phyloP scores from a whole-genome alignment of 495 filamentous ascomycete genomes.

The Neurospora cerealis region DNA sequence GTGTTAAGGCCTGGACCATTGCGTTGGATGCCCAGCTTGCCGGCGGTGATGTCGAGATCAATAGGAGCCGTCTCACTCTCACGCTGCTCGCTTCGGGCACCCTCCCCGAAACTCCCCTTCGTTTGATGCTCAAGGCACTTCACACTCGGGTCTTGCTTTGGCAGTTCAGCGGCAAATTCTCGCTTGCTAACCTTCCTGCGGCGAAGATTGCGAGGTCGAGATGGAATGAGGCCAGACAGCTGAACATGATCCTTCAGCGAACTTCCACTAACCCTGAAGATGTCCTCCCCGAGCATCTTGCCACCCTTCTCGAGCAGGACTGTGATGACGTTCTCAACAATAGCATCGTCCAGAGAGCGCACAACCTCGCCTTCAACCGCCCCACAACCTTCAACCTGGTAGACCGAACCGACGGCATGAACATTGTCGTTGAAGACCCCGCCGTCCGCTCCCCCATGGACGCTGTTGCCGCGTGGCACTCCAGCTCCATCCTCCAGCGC shows the following conservation, averaged over 20 bases:
- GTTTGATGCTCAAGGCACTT: conserved; percentile 85
- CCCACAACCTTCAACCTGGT: conserved; percentile 55
- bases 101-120: conserved; percentile 69
- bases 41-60: conserved; percentile 87
- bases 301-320: conserved; percentile 60
- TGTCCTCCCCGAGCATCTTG: conserved; percentile 65
- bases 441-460: conserved; percentile 84
- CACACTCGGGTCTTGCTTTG: conserved; percentile 83
- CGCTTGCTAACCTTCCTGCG: conserved; percentile 42
- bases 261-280: conserved; percentile 38
- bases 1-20: conserved; percentile 89
- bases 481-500: conserved; percentile 61
- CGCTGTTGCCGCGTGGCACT: conserved; percentile 85
- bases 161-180: conserved; percentile 44
- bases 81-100: conserved; percentile 86
- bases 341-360: conserved; percentile 71
- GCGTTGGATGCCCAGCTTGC: conserved; percentile 90
- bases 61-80: conserved; percentile 73
- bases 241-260: conserved; percentile 42
- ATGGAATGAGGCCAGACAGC: conserved; percentile 69
- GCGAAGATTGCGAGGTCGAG: conserved; percentile 55
- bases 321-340: conserved; percentile 71
- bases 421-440: conserved; percentile 75
- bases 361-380: conserved; percentile 84
- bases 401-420: conserved; percentile 59